phyloP scores from a whole-genome alignment of 495 filamentous ascomycete genomes.

The Xylaria longipes region DNA sequence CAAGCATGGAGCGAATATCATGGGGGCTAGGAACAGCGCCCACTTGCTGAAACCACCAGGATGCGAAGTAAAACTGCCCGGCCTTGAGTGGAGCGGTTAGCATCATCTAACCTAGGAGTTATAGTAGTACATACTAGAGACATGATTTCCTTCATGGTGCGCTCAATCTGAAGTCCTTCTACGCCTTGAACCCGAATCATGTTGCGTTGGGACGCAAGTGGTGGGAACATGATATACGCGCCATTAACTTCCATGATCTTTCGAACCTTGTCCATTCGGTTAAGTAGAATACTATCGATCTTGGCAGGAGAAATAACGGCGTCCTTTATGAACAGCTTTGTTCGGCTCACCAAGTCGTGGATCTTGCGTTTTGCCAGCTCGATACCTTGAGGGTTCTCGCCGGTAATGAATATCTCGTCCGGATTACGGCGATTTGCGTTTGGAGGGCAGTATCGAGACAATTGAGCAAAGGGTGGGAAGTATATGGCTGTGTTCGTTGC shows the following conservation, averaged over 20 bases:
- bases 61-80: conserved; percentile 96
- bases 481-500: conserved; percentile 94
- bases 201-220: conserved; percentile 78
- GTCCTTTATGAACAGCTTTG: conserved; percentile 90
- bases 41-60: conserved; percentile 90
- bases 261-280: conserved; percentile 91
- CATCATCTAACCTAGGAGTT: not conserved
- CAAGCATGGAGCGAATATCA: conserved; percentile 87
- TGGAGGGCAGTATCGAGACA: conserved; percentile 86
- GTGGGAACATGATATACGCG: conserved; percentile 88
- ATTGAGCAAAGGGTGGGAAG: conserved; percentile 89
- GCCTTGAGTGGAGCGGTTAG: conserved; percentile 57
- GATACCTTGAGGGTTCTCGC: conserved; percentile 79
- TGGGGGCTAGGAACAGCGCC: conserved; percentile 72
- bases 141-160: conserved; percentile 94
- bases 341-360: conserved; percentile 75
- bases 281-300: conserved; percentile 90
- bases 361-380: conserved; percentile 86
- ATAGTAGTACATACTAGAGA: conserved; percentile 66
- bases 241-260: conserved; percentile 98
- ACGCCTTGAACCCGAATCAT: conserved; percentile 88
- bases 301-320: conserved; percentile 84
- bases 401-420: conserved; percentile 92
- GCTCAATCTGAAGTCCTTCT: conserved; percentile 91
- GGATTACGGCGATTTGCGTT: conserved; percentile 79